Evolutionary conservation across 306 rosid species (phyloP), one percentile per base, ranked within the genome.

Genomic region (Inga laurina): DNA sequence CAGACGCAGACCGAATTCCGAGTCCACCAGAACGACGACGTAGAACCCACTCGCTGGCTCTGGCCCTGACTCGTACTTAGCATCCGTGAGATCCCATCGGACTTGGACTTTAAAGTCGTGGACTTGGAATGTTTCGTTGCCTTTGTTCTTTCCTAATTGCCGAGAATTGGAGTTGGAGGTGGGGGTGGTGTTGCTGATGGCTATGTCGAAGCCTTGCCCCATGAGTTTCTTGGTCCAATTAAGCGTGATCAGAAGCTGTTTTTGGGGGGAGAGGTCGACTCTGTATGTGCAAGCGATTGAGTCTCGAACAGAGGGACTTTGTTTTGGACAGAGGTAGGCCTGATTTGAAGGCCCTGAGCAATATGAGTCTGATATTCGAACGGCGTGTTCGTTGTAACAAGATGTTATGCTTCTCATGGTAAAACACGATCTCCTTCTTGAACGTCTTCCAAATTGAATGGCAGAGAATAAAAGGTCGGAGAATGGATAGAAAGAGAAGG

Each of bases 381-480:
- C 88, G 43, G 97, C 97, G 81, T 93, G 97, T 62, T 93, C 97
- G 62, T 84, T 96, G 90, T 96, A 96, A 89, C 99, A 96, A 56
- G 94, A 90, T 27, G 96, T 88, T 86, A 96, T 80, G 71, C 94
- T 90, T 85, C 92, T 95, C 98, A 92, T 93, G 59, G 44, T 51
- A 43, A 34, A 46, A 43, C 30, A 21, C 68, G n/a, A 75, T 64
- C 52, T 7, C 76, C 2, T 59, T 54, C 41, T 68, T 43, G 49
- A 84, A 49, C 73, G 43, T 77, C 27, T 54, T 57, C 27, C 13
- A 57, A 7, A 30, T 19, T n/a, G 30, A 57, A 57, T 21, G 64
- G 64, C 27, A 57, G 24, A 19, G 64, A n/a, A n/a, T 21, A n/a
- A 57, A 76, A 76, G 75, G 82, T 64, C 8, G 44, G 22, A 75